These are phyloP conservation scores for Nitzschia palea DNA, from an alignment of 108 stramenopile genomes.

Conservation along the genomic window DNA sequence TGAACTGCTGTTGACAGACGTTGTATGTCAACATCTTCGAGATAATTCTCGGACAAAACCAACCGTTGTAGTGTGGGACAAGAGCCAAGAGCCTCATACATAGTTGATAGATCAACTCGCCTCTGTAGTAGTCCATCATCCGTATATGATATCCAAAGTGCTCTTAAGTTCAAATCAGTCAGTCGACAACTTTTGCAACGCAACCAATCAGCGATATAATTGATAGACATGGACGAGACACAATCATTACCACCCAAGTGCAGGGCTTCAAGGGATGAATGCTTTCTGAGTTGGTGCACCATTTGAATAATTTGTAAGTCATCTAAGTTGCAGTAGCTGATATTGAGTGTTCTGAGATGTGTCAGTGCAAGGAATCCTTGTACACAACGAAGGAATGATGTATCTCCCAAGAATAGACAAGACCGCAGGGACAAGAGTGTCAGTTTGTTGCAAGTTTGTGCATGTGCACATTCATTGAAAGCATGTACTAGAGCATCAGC, in stretches of 20 bases:
- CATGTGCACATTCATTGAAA: background rate
- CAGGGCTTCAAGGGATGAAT: constrained; percentile 2
- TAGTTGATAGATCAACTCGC: constrained; percentile 11
- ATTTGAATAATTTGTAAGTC: constrained; percentile 19
- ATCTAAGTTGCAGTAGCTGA: constrained; percentile 20
- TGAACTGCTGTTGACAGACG: background rate
- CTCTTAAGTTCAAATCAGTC: constrained; percentile 16
- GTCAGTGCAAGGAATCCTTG: background rate
- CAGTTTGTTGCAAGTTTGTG: background rate
- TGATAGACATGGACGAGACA: constrained; percentile 1
- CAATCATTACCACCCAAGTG: constrained; percentile 26
- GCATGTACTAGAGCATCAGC: background rate
- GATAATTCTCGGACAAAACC: constrained; percentile 12
- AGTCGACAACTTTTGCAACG: constrained; percentile 2
- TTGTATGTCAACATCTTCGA: constrained; percentile 8
- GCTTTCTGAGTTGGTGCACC: background rate
- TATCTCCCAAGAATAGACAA: constrained; percentile 24
- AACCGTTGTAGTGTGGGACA: constrained; percentile 8
- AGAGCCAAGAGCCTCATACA: constrained; percentile 1
- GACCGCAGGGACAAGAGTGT: constrained; percentile 15
- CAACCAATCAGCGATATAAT: constrained; percentile 4
- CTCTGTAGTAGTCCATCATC: constrained; percentile 27
- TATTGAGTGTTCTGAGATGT: constrained; percentile 16
- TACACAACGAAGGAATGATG: background rate
- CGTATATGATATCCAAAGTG: constrained; percentile 22